A percentile compares a stretch with the other conserved stretches of the same genome.
phyloP scores from a whole-genome alignment of 2,329 filamentous ascomycete species.

The Neurospora crassa region DNA sequence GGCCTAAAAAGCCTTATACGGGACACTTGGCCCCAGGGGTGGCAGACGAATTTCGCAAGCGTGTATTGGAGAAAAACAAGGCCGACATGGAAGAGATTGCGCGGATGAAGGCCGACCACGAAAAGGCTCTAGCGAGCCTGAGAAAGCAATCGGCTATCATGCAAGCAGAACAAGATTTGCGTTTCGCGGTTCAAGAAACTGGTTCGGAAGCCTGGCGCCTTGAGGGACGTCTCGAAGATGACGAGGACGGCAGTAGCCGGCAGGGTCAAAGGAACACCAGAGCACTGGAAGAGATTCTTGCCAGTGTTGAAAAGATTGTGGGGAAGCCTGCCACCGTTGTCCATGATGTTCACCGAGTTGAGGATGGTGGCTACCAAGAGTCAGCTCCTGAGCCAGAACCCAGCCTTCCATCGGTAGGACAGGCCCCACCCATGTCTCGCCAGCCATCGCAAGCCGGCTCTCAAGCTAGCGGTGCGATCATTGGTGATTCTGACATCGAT shows the following conservation, averaged over 20 bases:
- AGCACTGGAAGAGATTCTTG: conserved; percentile 63
- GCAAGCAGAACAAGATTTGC: conserved; percentile 66
- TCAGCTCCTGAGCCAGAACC: conserved; percentile 31
- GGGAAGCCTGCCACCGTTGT: conserved; percentile 57
- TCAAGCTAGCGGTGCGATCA: conserved; percentile 44
- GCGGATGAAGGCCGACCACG: conserved; percentile 72
- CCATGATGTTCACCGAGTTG: conserved; percentile 58
- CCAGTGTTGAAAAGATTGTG: conserved; percentile 62
- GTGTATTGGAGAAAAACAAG: conserved; percentile 62
- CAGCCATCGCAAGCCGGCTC: conserved; percentile 46
- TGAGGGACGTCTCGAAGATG: conserved; percentile 44
- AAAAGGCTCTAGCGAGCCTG: conserved; percentile 63
- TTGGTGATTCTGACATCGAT: conserved; percentile 52
- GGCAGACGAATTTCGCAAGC: conserved; percentile 73
- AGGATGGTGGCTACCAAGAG: conserved; percentile 69
- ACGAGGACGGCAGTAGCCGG: conserved; percentile 43
- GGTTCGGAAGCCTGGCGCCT: conserved; percentile 54
- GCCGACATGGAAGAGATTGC: conserved; percentile 75
- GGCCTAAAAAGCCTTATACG: conserved; percentile 49
- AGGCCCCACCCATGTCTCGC: conserved; percentile 32
- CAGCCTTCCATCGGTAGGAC: conserved; percentile 20
- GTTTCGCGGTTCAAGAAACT: conserved; percentile 51
- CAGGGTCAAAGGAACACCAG: conserved; percentile 34
- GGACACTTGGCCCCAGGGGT: conserved; percentile 65
- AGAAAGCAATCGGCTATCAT: conserved; percentile 61